Conservation (phyloP, 2,329 filamentous ascomycete species). For the Didymella exigua region DNA sequence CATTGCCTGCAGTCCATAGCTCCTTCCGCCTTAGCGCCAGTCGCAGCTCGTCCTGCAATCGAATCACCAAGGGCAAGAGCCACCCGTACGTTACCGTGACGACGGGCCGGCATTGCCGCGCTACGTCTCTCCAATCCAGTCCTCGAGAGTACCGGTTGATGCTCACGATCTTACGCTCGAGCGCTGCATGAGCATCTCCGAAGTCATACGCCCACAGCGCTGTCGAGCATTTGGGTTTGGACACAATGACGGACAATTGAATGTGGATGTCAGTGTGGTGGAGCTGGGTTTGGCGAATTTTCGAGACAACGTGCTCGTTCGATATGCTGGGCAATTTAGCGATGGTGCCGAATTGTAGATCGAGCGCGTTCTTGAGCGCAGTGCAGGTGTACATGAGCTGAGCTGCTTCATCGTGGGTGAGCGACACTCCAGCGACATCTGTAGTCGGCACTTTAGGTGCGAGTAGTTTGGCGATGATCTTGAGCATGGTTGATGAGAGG, state of each 20-base stretch:
- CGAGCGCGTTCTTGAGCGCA: neutral
- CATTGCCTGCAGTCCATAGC: too few relatives aligned
- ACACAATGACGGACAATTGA: neutral
- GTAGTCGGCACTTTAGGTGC: neutral
- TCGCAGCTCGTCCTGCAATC: neutral
- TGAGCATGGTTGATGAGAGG: neutral
- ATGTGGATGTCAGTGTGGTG: neutral
- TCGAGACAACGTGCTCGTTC: neutral
- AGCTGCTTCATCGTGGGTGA: neutral
- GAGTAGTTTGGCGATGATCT: neutral
- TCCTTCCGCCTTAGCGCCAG: neutral
- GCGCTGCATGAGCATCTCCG: neutral
- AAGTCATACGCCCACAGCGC: neutral
- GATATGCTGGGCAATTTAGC: neutral
- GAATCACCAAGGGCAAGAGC: neutral
- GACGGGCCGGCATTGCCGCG: neutral
- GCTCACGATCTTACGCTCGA: neutral
- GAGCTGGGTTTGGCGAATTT: neutral
- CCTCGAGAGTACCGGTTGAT: neutral
- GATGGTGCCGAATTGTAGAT: neutral
- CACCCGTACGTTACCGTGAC: neutral
- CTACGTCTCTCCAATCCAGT: neutral
- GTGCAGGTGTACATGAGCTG: neutral
- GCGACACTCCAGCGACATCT: neutral
- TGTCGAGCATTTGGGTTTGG: neutral